Percentiles rank a stretch among this genome's conserved stretches.
These are phyloP conservation scores for Populus tremula DNA, from an alignment of 345 rosid genomes.

Conservation along the genomic window DNA sequence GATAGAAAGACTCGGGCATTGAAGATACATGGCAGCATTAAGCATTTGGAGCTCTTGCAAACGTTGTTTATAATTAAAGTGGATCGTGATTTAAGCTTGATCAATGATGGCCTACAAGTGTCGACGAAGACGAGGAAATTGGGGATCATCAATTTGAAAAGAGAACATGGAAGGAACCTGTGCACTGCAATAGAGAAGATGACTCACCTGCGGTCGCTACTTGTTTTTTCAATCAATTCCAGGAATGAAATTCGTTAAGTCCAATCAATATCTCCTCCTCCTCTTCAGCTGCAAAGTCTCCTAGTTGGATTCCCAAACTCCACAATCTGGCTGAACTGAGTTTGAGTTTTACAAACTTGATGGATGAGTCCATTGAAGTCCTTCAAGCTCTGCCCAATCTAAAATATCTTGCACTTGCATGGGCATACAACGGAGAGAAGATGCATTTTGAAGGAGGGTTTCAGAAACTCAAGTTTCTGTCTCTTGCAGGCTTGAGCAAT, in stretches of 20 bases:
- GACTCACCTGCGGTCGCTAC: not conserved
- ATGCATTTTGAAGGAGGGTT: not conserved
- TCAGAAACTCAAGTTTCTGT: not conserved
- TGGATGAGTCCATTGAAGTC: not conserved
- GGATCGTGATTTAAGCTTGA: not conserved
- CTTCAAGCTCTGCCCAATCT: not conserved
- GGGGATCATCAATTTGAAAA: not conserved
- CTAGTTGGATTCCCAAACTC: not conserved
- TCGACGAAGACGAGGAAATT: not conserved
- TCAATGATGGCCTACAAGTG: not conserved
- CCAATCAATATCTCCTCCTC: not conserved
- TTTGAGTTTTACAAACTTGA: not conserved
- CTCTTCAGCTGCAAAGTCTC: not conserved
- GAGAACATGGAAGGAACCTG: not conserved
- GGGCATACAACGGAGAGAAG: not conserved
- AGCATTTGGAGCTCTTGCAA: not conserved
- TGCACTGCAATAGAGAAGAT: not conserved
- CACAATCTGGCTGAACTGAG: not conserved
- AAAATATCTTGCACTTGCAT: not conserved
- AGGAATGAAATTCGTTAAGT: not conserved
- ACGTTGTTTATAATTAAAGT: not conserved
- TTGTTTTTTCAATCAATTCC: not conserved
- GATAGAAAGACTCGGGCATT: not conserved
- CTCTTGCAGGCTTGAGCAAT: not conserved
- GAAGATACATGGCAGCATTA: not conserved